Base-by-base conservation (phyloP, 192 early-diverging fungal species). In the Mortierella hygrophila region DNA sequence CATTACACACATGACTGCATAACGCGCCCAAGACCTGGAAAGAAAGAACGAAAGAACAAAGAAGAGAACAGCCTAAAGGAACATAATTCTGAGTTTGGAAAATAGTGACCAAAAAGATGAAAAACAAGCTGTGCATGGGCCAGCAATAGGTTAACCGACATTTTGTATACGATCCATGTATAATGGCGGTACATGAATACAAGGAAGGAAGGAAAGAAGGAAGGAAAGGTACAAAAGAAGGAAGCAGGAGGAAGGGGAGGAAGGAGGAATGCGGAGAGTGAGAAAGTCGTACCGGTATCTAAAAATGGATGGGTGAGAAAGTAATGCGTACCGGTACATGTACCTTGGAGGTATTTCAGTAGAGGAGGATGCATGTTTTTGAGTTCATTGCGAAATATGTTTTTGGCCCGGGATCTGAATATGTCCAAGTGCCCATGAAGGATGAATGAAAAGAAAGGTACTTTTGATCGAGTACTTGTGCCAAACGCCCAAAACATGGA, bases 91-190 rank as follows among this genome's bases (percentile, higher is more conserved):
- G 60, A 65, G 60, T 65, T 65, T 65, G 29, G 55, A 65, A 15
- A 65, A 32, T 1, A n/a, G 16, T 26, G 60, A 65, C 4, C 18
- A 52, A 52, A 52, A 4, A 46, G n/a, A 60, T 4, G 13, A 13
- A 65, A 35, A 65, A 26, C 60, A 65, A 65, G 32, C n/a, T 2
- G 60, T 65, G 60, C 60, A 35, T 65, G 60, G 60, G 60, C 60
- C 60, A 65, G 29, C 60, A 65, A 65, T 65, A 29, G 60, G 60
- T 29, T 52, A 65, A 65, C 60, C 60, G 60, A 65, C 60, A 29
- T n/a, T 60, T 6, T n/a, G 10, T 46, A 46, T 46, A 46, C 44
- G 26, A 10, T 60, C 26, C 2, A 7, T 9, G 8, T 9, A 60
- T 23, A 10, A n/a, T n/a, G 23, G 57, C 21, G 57, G 57, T 60